Conservation (phyloP, 306 rosid genomes). For the Sphenostylis stenocarpa region DNA sequence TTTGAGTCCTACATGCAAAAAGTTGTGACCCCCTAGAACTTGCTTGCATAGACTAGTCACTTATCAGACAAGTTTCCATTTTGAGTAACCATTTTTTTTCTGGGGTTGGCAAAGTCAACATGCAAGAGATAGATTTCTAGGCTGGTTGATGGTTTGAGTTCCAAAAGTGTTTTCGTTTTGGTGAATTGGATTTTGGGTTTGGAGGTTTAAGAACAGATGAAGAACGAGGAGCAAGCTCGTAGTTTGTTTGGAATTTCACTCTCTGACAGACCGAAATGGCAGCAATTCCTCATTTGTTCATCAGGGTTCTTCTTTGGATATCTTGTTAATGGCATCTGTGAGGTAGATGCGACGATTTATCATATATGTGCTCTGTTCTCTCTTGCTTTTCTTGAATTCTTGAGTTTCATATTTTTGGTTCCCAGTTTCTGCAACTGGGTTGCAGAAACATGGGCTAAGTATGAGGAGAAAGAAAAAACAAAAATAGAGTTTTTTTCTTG, state of each 20-base stretch:
- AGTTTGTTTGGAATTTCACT: slow-evolving; percentile 90
- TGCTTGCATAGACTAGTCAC: slow-evolving; percentile 26
- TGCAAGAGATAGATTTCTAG: slow-evolving; percentile 55
- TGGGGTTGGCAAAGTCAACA: slow-evolving; percentile 43
- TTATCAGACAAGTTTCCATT: slow-evolving; percentile 28
- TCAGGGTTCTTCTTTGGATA: slow-evolving; percentile 97
- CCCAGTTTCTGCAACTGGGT: slow-evolving; percentile 8
- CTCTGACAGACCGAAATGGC: slow-evolving; percentile 80
- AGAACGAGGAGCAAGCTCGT: slow-evolving; percentile 75
- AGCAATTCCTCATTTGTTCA: slow-evolving; percentile 89
- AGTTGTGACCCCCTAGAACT: neutral
- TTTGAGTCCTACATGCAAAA: slow-evolving; percentile 28
- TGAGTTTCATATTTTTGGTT: neutral
- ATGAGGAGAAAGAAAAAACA: neutral
- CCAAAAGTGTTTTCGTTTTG: slow-evolving; percentile 6
- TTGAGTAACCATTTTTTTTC: neutral
- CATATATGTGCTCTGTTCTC: slow-evolving; percentile 1
- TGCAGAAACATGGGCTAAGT: neutral
- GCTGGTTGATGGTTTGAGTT: slow-evolving; percentile 1
- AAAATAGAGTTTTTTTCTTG: neutral
- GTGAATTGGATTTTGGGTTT: slow-evolving; percentile 33
- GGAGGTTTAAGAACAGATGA: slow-evolving; percentile 45
- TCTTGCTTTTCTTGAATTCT: slow-evolving; percentile 16
- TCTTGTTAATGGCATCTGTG: slow-evolving; percentile 90
- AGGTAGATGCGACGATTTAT: slow-evolving; percentile 45